Evolutionary conservation across 106 monocot species (phyloP).

Genomic region (Dendrobium catenatum): DNA sequence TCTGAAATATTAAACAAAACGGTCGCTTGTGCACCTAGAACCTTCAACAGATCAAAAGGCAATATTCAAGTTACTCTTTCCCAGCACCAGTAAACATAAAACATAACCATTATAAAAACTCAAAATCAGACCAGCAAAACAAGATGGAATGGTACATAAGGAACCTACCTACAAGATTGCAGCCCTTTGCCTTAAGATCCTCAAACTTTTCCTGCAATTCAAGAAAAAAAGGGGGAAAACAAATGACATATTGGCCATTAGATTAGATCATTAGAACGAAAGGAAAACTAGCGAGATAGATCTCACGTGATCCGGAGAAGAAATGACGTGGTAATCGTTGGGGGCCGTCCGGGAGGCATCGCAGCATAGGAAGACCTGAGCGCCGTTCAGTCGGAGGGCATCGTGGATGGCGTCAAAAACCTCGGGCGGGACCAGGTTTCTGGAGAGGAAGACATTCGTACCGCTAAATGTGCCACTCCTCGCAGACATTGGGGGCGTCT

Average conservation of each 20-base stretch:
- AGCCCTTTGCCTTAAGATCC: constrained; percentile 76
- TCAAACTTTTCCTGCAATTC: constrained; percentile 78
- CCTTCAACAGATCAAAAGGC: too few relatives aligned
- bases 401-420: constrained; percentile 83
- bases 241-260: neutral
- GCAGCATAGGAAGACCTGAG: constrained; percentile 68
- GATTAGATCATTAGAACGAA: too few relatives aligned
- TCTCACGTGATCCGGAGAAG: constrained; percentile 64
- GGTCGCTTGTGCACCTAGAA: neutral
- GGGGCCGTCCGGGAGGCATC: constrained; percentile 59
- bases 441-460: constrained; percentile 74
- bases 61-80: too few relatives aligned
- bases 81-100: neutral
- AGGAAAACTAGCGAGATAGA: neutral
- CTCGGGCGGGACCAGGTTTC: constrained; percentile 81
- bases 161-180: constrained; percentile 66
- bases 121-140: neutral
- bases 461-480: constrained; percentile 56
- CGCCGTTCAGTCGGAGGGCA: constrained; percentile 86
- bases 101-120: neutral
- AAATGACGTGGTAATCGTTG: constrained; percentile 85
- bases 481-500: neutral
- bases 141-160: neutral
- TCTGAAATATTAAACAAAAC: neutral
- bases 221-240: neutral